Base-by-base conservation (phyloP, 1,284 basidiomycete species). In the Heterobasidion occidentale region DNA sequence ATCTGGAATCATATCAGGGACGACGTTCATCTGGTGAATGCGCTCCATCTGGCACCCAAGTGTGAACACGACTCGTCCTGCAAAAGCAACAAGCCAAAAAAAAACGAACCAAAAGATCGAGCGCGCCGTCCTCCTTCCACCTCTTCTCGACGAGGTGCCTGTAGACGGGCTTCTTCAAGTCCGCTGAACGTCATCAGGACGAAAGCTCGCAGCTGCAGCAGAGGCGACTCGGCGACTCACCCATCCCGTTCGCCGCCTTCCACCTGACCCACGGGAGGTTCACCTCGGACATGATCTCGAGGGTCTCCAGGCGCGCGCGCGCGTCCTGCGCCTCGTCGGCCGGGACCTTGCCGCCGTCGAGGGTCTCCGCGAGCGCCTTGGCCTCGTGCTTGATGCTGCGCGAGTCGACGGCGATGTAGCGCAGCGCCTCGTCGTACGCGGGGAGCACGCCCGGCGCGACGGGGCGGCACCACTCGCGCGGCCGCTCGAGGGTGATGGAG, bases 11-110 rank as follows among this genome's bases (percentile, higher is more conserved):
- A 95, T 73, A 68, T 98, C 96, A 0, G 96, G 95, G 3, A 97
- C 77, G 54, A 98, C 84, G 53, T 87, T 75, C 91, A 98, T 93
- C 71, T 94, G 88, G 64, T 90, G 78, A 50, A 96, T 70, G 63
- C 94, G 87, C 70, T 98, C 91, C 91, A 97, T 97, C 86, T 94
- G 65, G 7, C 38, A 49, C 46, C 46, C 11, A 9, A 33, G 9
- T 19, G 20, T 56, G 50, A 63, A 46, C 42, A 52, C 44, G 48
- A 54, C 60, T 46, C 51, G 46, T 36, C 34, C 17, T 7, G 33
- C 7, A 50, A 35, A n/a, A 44, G 15, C 53, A 45, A 46, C 36
- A 35, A 33, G 33, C 8, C 51, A n/a, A n/a, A 34, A 54, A 9
- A 14, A 9, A n/a, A 74, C 87, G 48, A 59, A 92, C 91, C 68